Base-by-base conservation (phyloP, 176 grass and related monocot species). In the Oryza meyeriana region DNA sequence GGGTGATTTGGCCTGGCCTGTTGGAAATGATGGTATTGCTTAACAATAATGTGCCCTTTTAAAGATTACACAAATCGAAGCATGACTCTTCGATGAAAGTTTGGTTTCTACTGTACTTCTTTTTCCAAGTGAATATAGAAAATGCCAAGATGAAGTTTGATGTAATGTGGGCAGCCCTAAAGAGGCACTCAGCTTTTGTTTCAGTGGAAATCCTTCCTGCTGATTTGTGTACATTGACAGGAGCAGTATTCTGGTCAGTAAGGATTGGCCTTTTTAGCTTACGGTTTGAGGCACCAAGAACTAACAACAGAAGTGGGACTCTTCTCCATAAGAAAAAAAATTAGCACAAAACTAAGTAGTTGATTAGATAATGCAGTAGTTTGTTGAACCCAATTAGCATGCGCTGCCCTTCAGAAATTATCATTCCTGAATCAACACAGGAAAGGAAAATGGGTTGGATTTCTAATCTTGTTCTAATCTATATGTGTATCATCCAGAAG, bases 301-400 rank as follows among this genome's bases (percentile, higher is more conserved):
- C 2, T 17, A 67, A 44, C 28, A 32, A 45, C 12, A n/a, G 16
- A 6, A 61, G 22, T 44, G 36, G 10, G 5, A 66, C 66, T 83
- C 6, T 40, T 32, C 20, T 74, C 26, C 11, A 33, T 39, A 55
- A 55, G 31, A 38, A 2, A 77, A 47, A 47, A 47, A 47, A 24
- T 25, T 8, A 28, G 7, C 12, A 45, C 68, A 44, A 6, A 71
- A 45, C 24, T 28, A 45, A 44, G 38, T 44, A 44, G 39, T 34
- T 70, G 13, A 52, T 69, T 69, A 69, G 65, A 39, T 29, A 39
- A 66, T 83, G 81, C 40, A 64, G 40, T 9, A 83, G 26, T 47
- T 22, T 18, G 73, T 30, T 52, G 42, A 29, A 47, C 13, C 66
- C 16, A 25, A 75, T 24, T 27, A 30, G 1, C 18, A 64, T 6